Conservation (phyloP, 2,329 filamentous ascomycete genomes). For the Colletotrichum paranaense region DNA sequence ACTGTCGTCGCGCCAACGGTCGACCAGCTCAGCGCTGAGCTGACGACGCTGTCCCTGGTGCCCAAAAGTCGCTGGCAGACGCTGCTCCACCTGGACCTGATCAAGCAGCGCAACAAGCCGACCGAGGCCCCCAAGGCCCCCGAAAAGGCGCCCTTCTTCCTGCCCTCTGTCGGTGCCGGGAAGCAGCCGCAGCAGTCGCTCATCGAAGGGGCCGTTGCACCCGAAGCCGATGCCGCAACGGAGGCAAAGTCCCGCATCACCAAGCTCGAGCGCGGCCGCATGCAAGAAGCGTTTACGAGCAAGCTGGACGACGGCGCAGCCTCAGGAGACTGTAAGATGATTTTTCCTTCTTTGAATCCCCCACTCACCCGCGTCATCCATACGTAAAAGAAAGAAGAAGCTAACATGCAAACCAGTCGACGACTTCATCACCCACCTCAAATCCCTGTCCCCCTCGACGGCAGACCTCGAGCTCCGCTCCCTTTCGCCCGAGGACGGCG, state of each 20-base stretch:
- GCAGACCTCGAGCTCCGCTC: slow-evolving; percentile 93
- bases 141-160: slow-evolving; percentile 95
- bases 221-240: slow-evolving; percentile 46
- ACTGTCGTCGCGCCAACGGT: slow-evolving; percentile 66
- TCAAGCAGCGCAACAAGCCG: slow-evolving; percentile 94
- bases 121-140: slow-evolving; percentile 91
- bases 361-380: no score
- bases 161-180: slow-evolving; percentile 72
- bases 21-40: slow-evolving; percentile 83
- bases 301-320: slow-evolving; percentile 65
- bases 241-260: slow-evolving; percentile 72
- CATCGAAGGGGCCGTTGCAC: slow-evolving; percentile 40
- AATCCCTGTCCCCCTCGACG: slow-evolving; percentile 83
- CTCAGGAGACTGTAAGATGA: slow-evolving; percentile 68
- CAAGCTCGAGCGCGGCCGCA: slow-evolving; percentile 69
- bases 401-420: slow-evolving; percentile 58
- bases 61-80: slow-evolving; percentile 96
- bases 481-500: slow-evolving; percentile 71
- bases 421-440: slow-evolving; percentile 81
- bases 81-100: slow-evolving; percentile 88
- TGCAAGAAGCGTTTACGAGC: slow-evolving; percentile 68
- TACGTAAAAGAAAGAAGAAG: background rate
- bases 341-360: slow-evolving; percentile 25
- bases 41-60: slow-evolving; percentile 90
- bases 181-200: slow-evolving; percentile 39